A percentile compares a stretch with the other conserved stretches of the same genome.
Conservation (phyloP, 768 basidiomycete species). For the Mycena olivaceomarginata region DNA sequence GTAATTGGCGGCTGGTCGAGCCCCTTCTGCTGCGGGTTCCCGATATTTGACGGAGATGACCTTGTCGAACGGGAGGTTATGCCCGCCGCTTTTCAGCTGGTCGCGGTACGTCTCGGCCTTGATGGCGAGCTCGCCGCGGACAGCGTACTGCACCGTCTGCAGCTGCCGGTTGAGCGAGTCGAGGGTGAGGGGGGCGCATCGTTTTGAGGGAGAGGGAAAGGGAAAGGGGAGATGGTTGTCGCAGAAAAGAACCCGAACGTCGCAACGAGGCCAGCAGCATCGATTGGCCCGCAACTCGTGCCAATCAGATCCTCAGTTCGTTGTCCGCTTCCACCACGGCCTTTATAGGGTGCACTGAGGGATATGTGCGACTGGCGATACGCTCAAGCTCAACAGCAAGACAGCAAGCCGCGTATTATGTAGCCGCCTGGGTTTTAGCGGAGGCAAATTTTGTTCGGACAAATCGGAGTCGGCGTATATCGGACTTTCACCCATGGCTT, state of each 20-base stretch:
- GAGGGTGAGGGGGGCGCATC: conserved; percentile 76
- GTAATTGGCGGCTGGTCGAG: conserved; percentile 96
- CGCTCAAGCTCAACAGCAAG: neutral
- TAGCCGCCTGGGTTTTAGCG: neutral
- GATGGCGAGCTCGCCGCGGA: conserved; percentile 96
- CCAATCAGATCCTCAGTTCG: neutral
- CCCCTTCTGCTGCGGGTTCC: conserved; percentile 97
- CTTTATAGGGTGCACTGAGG: neutral
- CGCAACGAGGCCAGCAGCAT: neutral
- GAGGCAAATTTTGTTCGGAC: neutral
- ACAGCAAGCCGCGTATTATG: neutral
- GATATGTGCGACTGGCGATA: neutral
- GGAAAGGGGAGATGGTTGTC: neutral
- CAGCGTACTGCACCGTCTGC: conserved; percentile 94
- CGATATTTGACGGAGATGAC: conserved; percentile 98
- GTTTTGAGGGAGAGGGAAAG: neutral
- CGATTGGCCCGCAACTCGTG: neutral
- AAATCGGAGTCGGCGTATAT: neutral
- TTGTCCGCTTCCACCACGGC: neutral
- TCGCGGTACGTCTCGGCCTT: conserved; percentile 91
- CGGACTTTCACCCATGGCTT: neutral
- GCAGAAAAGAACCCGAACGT: neutral
- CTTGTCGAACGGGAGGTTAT: conserved; percentile 89
- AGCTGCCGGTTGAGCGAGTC: conserved; percentile 90
- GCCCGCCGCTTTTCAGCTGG: conserved; percentile 72